Base-by-base conservation (phyloP, 2,329 filamentous ascomycete genomes). In the Colletotrichum theobromicola region DNA sequence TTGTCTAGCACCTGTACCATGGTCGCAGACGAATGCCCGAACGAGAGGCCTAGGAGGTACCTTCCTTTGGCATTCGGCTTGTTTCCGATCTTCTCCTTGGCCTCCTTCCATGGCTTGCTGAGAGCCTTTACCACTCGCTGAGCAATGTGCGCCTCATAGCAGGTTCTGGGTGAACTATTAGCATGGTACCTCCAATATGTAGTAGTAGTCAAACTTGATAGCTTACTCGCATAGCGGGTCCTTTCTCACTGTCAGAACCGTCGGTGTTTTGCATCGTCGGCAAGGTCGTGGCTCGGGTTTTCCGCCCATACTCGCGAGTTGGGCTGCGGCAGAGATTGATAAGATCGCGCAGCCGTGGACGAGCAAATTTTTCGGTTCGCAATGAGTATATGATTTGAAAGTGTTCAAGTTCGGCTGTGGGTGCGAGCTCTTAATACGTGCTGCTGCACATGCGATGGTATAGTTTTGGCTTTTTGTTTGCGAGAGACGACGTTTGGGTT, bases 101-200 rank as follows among this genome's bases (percentile, higher is more conserved):
- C 85, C 70, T 90, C 88, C 55, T 86, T 87, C 79, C 87, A 88
- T 8, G 91, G 83, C 24, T 84, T 83, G 76, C 87, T 87, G 32
- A 92, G 84, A 24, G 95, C 94, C 83, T 96, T 96, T 78, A 95
- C 90, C 75, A 93, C 89, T 84, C 98, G 98, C 77, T 91, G 92
- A 74, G 90, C 88, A 70, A 98, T 88, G 86, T 95, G 98, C 79
- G 90, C 90, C 72, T 89, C 86, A 84, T 96, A 98, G 85, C 97
- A 98, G 58, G 83, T 78, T n/a, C 85, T 86, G 70, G 7, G 34
- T 42, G 42, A 60, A 7, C 4, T n/a, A 15, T 75, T 15, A 75
- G 26, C 64, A 21, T 46, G 32, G 55, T 61, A 21, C 37, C 42
- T 69, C 57, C 34, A 50, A 9, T 58, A 80, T 73, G 15, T 10